phyloP scores from a whole-genome alignment of 495 filamentous ascomycete genomes.

The Penicillium herquei region DNA sequence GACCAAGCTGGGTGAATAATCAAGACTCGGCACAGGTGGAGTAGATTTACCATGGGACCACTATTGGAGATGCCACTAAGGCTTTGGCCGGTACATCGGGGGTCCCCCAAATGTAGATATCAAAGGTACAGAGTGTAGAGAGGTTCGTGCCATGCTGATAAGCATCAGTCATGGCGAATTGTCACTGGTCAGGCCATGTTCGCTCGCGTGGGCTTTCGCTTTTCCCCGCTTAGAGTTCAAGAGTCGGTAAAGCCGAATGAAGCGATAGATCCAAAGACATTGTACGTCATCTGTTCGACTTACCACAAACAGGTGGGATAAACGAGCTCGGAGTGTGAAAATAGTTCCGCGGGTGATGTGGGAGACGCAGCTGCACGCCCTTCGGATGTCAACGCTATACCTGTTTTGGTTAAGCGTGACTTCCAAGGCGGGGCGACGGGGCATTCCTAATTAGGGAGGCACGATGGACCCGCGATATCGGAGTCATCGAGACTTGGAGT shows the following conservation, averaged over 20 bases:
- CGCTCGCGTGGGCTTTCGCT: not conserved
- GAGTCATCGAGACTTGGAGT: not conserved
- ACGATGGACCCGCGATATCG: slow-evolving; percentile 12
- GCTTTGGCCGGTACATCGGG: slow-evolving; percentile 8
- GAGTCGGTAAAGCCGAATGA: slow-evolving; percentile 10
- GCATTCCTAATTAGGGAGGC: not conserved
- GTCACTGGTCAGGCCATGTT: slow-evolving; percentile 1
- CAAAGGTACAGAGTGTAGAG: not conserved
- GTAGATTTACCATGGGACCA: slow-evolving; percentile 14
- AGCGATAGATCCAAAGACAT: slow-evolving; percentile 11
- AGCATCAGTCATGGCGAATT: slow-evolving; percentile 15
- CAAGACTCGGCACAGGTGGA: slow-evolving; percentile 15
- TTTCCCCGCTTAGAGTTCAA: not conserved
- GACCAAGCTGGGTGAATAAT: slow-evolving; percentile 27
- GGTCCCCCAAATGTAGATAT: not conserved
- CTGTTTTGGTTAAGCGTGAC: slow-evolving; percentile 19
- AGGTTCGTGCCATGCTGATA: slow-evolving; percentile 16
- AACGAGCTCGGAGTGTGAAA: slow-evolving; percentile 3
- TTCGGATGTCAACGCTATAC: slow-evolving; percentile 38
- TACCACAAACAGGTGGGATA: slow-evolving; percentile 7
- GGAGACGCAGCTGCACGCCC: slow-evolving; percentile 31
- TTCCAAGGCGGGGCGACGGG: not conserved
- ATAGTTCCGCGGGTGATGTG: slow-evolving; percentile 3
- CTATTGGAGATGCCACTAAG: slow-evolving; percentile 6
- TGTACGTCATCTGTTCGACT: not conserved